A percentile compares a stretch with the other conserved stretches of the same genome.
Conservation (phyloP, 495 filamentous ascomycete genomes). For the Penicillium riverlandense region DNA sequence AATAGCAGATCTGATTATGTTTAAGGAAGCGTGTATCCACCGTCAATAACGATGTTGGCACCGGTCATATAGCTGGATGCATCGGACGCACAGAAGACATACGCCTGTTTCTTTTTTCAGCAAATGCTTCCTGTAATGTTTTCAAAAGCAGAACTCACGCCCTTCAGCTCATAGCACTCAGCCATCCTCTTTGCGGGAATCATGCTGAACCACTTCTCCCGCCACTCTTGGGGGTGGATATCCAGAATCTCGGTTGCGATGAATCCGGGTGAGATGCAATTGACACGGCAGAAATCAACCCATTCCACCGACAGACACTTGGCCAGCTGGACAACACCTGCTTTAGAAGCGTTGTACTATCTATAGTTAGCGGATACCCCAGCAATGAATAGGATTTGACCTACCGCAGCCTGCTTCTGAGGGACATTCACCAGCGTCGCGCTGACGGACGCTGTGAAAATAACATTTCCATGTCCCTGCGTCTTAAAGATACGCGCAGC, state of each 20-base stretch:
- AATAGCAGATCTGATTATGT: no score
- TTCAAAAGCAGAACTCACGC: constrained; percentile 8
- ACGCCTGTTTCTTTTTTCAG: constrained; percentile 7
- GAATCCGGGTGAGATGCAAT: constrained; percentile 39
- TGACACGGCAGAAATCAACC: constrained; percentile 34
- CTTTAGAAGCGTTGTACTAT: constrained; percentile 35
- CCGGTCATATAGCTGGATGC: constrained; percentile 33
- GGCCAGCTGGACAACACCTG: constrained; percentile 27
- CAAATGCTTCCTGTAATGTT: background rate
- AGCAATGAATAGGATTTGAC: background rate
- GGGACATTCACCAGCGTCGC: constrained; percentile 39
- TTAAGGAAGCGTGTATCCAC: constrained; percentile 22
- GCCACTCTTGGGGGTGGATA: constrained; percentile 14
- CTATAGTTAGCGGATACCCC: background rate
- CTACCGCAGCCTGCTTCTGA: constrained; percentile 33
- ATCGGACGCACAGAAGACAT: constrained; percentile 27
- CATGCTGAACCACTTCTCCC: constrained; percentile 18
- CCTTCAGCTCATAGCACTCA: constrained; percentile 24
- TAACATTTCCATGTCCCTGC: constrained; percentile 32
- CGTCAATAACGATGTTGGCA: constrained; percentile 26
- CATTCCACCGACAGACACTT: constrained; percentile 32
- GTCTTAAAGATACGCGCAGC: constrained; percentile 33
- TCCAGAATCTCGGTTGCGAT: constrained; percentile 32
- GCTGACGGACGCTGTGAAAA: constrained; percentile 37
- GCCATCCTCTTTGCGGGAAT: constrained; percentile 26